phyloP scores from a whole-genome alignment of 169 alveolate species.

The Eimeria maxima region DNA sequence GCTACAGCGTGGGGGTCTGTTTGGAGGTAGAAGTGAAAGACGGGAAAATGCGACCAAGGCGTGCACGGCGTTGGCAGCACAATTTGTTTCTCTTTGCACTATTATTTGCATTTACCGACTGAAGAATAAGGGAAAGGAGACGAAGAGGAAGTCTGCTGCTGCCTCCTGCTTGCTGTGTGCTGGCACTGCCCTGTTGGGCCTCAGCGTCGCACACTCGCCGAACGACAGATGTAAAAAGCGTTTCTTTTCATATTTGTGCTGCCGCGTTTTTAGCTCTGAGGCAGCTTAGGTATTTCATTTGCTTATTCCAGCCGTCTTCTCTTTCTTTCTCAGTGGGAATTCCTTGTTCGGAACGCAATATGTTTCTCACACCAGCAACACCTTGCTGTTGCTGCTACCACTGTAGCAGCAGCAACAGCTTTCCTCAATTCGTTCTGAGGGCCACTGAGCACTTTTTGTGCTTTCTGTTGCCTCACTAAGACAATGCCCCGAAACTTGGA shows the following conservation, averaged over 20 bases:
- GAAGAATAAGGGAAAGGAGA: background rate
- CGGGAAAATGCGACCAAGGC: background rate
- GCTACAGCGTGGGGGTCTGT: conserved; percentile 16
- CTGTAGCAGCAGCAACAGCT: conserved; percentile 34
- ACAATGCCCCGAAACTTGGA: conserved; percentile 17
- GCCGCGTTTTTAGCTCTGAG: background rate
- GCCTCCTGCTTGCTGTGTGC: background rate
- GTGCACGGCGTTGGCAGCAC: background rate
- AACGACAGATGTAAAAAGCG: background rate
- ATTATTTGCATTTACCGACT: background rate
- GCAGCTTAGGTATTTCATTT: background rate
- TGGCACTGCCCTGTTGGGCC: background rate
- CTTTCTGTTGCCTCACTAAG: background rate
- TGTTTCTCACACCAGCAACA: background rate
- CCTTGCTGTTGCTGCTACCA: conserved; percentile 17
- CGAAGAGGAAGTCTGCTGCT: background rate
- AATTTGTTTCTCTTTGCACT: background rate
- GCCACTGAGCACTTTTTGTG: conserved; percentile 20
- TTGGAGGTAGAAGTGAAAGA: background rate
- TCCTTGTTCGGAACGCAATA: background rate
- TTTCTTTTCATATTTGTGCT: background rate
- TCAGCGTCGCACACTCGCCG: background rate
- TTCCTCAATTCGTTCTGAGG: conserved; percentile 24
- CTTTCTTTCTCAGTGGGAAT: background rate
- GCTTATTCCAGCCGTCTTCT: background rate